Base-by-base conservation (phyloP, 2,329 filamentous ascomycete genomes). In the Stagonosporopsis chrysanthemi region DNA sequence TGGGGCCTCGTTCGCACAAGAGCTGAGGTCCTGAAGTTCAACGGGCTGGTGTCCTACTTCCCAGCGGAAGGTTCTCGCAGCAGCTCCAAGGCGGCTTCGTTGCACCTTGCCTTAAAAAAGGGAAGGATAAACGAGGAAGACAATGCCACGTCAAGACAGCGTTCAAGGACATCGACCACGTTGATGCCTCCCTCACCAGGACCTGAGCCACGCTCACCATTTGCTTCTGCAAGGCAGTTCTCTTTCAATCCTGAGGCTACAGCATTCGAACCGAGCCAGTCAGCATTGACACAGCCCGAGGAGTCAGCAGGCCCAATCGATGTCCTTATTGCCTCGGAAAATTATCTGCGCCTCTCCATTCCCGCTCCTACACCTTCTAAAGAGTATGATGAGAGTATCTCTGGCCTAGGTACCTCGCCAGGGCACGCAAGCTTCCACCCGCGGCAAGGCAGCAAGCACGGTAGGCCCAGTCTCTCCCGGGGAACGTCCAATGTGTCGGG, bases 1-100 rank as follows among this genome's bases (percentile, higher is more conserved):
- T 88, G 86, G 86, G 81, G 80, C 12, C 63, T 88, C 11, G 75
- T 80, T 12, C 78, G 84, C 22, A 77, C 83, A 61, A 79, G 82
- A 46, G 81, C 82, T 14, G 86, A 88, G 69, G 76, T 88, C 2
- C 76, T 87, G 24, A 87, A 86, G 62, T 83, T 84, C 55, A 81
- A 83, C 46, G 78, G 79, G 0, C 65, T 80, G 5, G 70, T 75
- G 9, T 72, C 74, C 1, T 76, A 77, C 54, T 75, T 74, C 33
- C 67, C 69, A 12, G 51, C 56, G 36, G 60, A 64, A 43, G 28
- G 36, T 46, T 39, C 56, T 52, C 67, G 68, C 45, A 66, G 53
- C 28, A 66, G 60, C 24, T 70, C 71, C 14, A 71, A 72, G 45
- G 63, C 67, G 39, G 64, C 65, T 36, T 67, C 69, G 7, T 56